Base-by-base conservation (phyloP, 345 rosid species). In the Carallia brachiata region DNA sequence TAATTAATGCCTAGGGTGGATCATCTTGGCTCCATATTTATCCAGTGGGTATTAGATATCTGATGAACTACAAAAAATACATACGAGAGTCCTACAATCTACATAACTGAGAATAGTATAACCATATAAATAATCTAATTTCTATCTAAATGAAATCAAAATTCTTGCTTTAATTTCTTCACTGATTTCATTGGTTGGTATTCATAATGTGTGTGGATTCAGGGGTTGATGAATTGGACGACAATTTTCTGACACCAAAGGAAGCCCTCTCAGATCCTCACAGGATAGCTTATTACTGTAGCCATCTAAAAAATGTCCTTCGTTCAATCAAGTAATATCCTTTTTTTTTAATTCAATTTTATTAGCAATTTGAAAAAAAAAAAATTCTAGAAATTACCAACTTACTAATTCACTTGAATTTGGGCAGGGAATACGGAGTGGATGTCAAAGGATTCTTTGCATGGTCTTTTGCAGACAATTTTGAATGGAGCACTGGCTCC, bases 61-160 rank as follows among this genome's bases (percentile, higher is more conserved):
- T 73, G 30, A 12, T 73, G 36, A 61, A 60, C 53, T 73, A 73
- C 67, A 23, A 73, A 67, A 28, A 6, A 6, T 6, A 53, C 61
- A 1, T 73, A 61, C 19, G 54, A 67, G n/a, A 30, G 61, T 54
- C 72, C 77, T 2, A 15, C 62, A 4, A 73, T 73, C 1, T 67
- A 73, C 61, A 67, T 73, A 40, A 73, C 77, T 0, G 72, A 73
- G 39, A 73, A 73, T 19, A 72, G 76, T 72, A n/a, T 32, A 4
- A 32, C 34, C 54, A 44, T 18, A n/a, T 60, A 17, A 19, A 4
- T 31, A 19, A 4, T 31, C 27, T 9, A 0, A 7, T 2, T 36
- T 47, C 32, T 63, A 47, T 1, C 39, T 63, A 61, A 16, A 23
- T 27, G 1, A 36, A 56, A 56, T n/a, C 32, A 50, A 60, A 52